Evolutionary conservation across 1,284 basidiomycete species (phyloP), one percentile per base, ranked within the genome.

Genomic region (Moesziomyces antarcticus): DNA sequence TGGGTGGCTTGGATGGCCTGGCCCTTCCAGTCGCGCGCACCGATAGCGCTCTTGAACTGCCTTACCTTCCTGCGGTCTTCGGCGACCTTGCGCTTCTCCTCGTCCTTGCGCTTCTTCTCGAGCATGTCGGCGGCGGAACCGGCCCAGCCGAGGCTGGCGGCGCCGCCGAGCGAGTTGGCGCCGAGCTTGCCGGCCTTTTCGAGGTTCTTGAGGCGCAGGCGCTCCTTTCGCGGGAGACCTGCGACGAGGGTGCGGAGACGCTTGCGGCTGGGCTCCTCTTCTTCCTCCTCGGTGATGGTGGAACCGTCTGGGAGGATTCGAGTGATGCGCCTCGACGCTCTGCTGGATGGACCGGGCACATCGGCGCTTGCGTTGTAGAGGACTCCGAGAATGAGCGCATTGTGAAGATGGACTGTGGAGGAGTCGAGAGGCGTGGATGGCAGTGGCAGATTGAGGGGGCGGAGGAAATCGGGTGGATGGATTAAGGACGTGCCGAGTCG

Each of bases 371-470:
- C 81, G 37, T 86, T 86, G 81, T 85, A 85, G 27, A 86, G 79
- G 64, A 86, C 83, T 25, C 85, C 84, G 46, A 86, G 74, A 50
- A 86, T 75, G 21, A 86, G 75, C 5, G 82, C 77, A 61, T 86
- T 85, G 78, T 86, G 86, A 24, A 86, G 73, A 27, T 84, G 81
- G 18, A 85, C 85, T 85, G 72, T 37, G 22, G 41, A 5, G 3
- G 8, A 53, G 30, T 33, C 24, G 37, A 40, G 24, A 21, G 14
- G 45, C 22, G 8, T n/a, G 43, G 42, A 44, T 30, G 30, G 37
- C 37, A 40, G 37, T 7, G 6, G 14, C 37, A 16, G 37, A 18
- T 18, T 16, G 37, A 40, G 18, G 16, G 18, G 37, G 13, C n/a
- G 20, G 42, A 66, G 24, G 40, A 16, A 2, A 24, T 9, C 21